Percentiles rank a stretch among this genome's conserved stretches.
phyloP scores from a whole-genome alignment of 768 basidiomycete species.

The Roridomyces roridus region DNA sequence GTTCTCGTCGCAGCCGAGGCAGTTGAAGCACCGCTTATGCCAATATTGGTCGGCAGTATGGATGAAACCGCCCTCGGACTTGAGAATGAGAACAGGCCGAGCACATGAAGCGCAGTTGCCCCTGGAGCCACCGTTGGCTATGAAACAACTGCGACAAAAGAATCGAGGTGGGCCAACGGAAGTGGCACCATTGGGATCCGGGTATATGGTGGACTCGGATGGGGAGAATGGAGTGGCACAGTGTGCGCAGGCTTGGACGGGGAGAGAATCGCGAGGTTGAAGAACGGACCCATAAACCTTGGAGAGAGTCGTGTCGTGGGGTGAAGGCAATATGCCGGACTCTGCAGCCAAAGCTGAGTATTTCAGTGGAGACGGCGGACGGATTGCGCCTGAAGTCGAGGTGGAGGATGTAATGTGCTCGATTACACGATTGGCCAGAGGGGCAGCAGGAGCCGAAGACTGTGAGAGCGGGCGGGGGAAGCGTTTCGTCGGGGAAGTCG shows the following conservation, averaged over 20 bases:
- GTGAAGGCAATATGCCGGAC: slow-evolving; percentile 64
- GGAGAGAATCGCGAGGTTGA: slow-evolving; percentile 77
- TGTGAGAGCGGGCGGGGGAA: slow-evolving; percentile 55
- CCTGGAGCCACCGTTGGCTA: slow-evolving; percentile 74
- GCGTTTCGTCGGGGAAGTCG: slow-evolving; percentile 46
- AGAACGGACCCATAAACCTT: slow-evolving; percentile 88
- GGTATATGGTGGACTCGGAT: slow-evolving; percentile 82
- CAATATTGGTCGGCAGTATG: slow-evolving; percentile 74
- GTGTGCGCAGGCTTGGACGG: slow-evolving; percentile 69
- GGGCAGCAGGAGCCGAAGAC: slow-evolving; percentile 33
- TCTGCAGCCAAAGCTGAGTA: slow-evolving; percentile 57
- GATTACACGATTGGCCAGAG: slow-evolving; percentile 55
- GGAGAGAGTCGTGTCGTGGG: slow-evolving; percentile 63
- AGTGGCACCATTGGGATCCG: slow-evolving; percentile 57
- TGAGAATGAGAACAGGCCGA: slow-evolving; percentile 75
- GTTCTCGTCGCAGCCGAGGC: slow-evolving; percentile 71
- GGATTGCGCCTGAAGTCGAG: slow-evolving; percentile 43
- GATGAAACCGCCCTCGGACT: slow-evolving; percentile 79
- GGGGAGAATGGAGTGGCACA: slow-evolving; percentile 74
- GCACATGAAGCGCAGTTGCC: slow-evolving; percentile 73
- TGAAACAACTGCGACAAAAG: slow-evolving; percentile 78
- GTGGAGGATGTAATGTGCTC: slow-evolving; percentile 62
- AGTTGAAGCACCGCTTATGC: slow-evolving; percentile 85
- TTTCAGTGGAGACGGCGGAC: slow-evolving; percentile 66
- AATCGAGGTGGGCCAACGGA: slow-evolving; percentile 55